phyloP scores from a whole-genome alignment of 2,329 filamentous ascomycete genomes.

The Alternaria ventricosa region DNA sequence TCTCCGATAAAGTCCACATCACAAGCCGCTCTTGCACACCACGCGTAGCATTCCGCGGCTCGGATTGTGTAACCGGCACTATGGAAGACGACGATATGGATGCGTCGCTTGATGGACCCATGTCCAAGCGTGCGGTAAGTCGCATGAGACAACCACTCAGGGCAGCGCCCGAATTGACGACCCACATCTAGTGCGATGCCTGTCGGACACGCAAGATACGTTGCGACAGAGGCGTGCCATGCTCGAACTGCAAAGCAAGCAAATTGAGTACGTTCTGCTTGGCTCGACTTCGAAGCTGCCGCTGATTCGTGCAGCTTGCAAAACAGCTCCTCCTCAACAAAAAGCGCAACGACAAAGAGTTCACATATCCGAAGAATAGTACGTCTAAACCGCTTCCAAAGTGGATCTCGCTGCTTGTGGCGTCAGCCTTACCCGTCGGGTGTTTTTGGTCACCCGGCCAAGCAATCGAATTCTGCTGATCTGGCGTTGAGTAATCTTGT shows the following conservation, averaged over 20 bases:
- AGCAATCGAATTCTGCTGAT: neutral
- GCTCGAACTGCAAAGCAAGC: constrained; percentile 47
- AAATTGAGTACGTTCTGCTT: constrained; percentile 38
- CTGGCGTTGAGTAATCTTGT: neutral
- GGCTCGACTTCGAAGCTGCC: neutral
- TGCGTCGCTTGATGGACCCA: constrained; percentile 30
- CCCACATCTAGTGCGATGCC: constrained; percentile 38
- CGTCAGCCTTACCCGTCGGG: neutral
- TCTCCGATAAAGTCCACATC: constrained; percentile 11
- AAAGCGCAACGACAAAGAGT: constrained; percentile 43
- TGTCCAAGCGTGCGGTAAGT: constrained; percentile 41
- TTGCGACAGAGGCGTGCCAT: constrained; percentile 43
- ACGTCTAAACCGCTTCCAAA: constrained; percentile 11
- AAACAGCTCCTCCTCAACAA: constrained; percentile 40
- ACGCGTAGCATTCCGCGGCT: constrained; percentile 20
- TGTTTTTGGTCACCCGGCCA: neutral
- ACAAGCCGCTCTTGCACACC: constrained; percentile 17
- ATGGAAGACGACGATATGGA: constrained; percentile 45
- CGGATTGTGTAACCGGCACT: constrained; percentile 15
- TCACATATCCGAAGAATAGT: constrained; percentile 49
- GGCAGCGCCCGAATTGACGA: constrained; percentile 7
- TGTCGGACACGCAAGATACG: constrained; percentile 46
- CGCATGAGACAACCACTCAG: neutral
- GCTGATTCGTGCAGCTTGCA: constrained; percentile 36
- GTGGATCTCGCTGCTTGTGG: neutral